Evolutionary conservation across 2,329 filamentous ascomycete genomes (phyloP), one percentile per base, ranked within the genome.

Genomic region (Paecilomyces niveus): DNA sequence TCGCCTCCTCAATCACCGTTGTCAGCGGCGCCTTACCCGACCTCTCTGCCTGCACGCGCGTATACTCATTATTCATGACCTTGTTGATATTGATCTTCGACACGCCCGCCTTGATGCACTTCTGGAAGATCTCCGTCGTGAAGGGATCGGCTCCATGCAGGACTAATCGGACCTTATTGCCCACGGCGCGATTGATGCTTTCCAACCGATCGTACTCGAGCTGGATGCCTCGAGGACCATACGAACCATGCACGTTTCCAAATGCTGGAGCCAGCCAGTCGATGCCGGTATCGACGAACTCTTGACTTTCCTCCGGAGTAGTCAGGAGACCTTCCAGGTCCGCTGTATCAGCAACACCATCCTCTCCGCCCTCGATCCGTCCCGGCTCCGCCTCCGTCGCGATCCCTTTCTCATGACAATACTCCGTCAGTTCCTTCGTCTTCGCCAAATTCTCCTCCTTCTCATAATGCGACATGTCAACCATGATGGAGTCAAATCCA

Each of bases 241-340:
- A 90, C 64, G 86, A 83, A 5, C 88, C 88, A 72, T 91, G 88
- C 52, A 91, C 85, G 66, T 90, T 91, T 3, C 88, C 88, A 74
- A 91, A 89, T 0, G 87, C 87, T 0, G 88, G 89, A 2, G 89
- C 89, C 13, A 92, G 76, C 76, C 87, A 87, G 66, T 91, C 85
- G 67, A 91, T 88, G 0, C 87, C 88, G 10, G 87, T 88, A 1
- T 78, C 81, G 3, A 89, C 81, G 65, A 92, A 91, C 65, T 89
- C 84, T 62, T 85, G 80, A 7, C 85, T 86, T 72, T 91, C 83
- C 61, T 88, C 86, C 0, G 83, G 81, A 0, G 86, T 89, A 0
- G 88, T 91, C 63, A 90, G 73, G 60, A 87, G 71, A 0, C 83
- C 85, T 64, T 85, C 81, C 55, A 88, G 67, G 63, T 85, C 85